phyloP scores from a whole-genome alignment of 148 eudicot species.

The Vaccinium macrocarpon region DNA sequence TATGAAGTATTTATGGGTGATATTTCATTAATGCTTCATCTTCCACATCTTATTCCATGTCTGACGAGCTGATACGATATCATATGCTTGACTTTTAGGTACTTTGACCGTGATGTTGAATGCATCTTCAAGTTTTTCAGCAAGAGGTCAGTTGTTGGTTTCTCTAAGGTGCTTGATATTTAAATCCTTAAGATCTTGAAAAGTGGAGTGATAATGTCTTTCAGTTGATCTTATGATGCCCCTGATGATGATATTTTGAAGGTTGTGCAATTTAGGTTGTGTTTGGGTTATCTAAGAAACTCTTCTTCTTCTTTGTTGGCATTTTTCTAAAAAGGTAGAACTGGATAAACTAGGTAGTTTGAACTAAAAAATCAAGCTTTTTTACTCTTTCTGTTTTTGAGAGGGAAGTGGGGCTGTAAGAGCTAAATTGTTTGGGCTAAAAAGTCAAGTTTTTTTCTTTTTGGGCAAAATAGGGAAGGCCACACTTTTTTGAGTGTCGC shows the following conservation, averaged over 20 bases:
- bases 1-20: conserved; percentile 26
- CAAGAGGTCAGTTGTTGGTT: conserved; percentile 51
- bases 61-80: background rate
- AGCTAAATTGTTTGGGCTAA: background rate
- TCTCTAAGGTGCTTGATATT: background rate
- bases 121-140: conserved; percentile 89
- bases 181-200: background rate
- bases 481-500: background rate
- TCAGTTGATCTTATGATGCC: conserved; percentile 9
- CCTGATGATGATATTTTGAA: background rate
- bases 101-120: conserved; percentile 94
- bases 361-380: background rate
- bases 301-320: background rate
- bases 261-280: background rate
- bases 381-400: background rate
- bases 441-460: background rate
- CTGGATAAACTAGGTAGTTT: background rate
- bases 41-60: background rate
- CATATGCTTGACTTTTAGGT: conserved; percentile 44
- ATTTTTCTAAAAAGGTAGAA: background rate
- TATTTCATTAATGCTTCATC: background rate
- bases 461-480: background rate
- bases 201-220: background rate
- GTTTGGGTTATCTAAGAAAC: background rate
- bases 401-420: background rate